Evolutionary conservation across 805 yeast species (phyloP).

Genomic region (Phaffomyces opuntiae): DNA sequence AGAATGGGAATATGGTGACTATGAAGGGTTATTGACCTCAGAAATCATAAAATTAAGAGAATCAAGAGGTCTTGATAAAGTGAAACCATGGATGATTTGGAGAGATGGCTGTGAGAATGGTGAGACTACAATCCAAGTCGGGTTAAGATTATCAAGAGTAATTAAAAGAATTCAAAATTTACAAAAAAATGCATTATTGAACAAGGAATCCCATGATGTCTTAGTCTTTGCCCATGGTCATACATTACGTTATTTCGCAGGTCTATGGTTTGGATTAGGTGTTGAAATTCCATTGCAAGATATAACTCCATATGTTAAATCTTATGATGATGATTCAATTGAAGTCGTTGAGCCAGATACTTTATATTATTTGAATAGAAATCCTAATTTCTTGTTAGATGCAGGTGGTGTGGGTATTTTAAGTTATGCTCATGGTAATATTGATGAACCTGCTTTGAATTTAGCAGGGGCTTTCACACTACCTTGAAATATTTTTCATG

Average conservation of each 20-base stretch:
- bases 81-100: constrained; percentile 74
- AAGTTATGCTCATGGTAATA: constrained; percentile 78
- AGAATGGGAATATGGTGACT: constrained; percentile 97
- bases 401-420: constrained; percentile 95
- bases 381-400: constrained; percentile 81
- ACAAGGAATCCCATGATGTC: constrained; percentile 57
- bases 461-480: constrained; percentile 79
- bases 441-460: constrained; percentile 80
- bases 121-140: constrained; percentile 61
- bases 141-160: constrained; percentile 62
- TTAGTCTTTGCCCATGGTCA: constrained; percentile 92
- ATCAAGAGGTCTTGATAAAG: constrained; percentile 47
- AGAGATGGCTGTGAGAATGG: constrained; percentile 91
- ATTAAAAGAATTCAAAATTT: constrained; percentile 57
- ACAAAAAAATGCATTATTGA: constrained; percentile 47
- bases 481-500: constrained; percentile 19
- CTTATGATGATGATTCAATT: constrained; percentile 22
- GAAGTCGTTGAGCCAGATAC: constrained; percentile 27
- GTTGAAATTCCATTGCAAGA: constrained; percentile 14
- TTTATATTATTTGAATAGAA: constrained; percentile 32
- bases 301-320: constrained; percentile 13
- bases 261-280: constrained; percentile 64
- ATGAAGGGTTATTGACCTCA: constrained; percentile 73
- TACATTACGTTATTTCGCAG: constrained; percentile 81
- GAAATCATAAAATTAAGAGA: constrained; percentile 59